Evolutionary conservation across 768 basidiomycete species (phyloP).

Genomic region (Rhodotorula sphaerocarpa): DNA sequence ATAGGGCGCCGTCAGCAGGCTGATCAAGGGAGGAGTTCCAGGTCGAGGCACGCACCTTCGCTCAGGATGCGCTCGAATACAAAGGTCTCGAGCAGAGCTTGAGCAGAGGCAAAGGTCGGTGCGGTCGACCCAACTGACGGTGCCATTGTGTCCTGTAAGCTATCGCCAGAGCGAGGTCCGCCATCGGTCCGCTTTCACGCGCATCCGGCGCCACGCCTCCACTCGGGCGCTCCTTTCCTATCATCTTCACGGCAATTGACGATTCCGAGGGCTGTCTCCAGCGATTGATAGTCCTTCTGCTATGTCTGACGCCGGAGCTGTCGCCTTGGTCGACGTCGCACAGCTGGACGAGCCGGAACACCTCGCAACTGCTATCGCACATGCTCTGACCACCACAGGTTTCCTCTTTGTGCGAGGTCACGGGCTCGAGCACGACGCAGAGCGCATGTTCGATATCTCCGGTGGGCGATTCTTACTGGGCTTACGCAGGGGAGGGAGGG

Average conservation of each 20-base stretch:
- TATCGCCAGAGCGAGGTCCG: no score
- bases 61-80: slow-evolving; percentile 47
- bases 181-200: no score
- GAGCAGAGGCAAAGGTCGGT: slow-evolving; percentile 11
- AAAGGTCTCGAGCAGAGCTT: slow-evolving; percentile 44
- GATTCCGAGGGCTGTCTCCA: no score
- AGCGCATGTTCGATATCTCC: slow-evolving; percentile 24
- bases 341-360: neutral
- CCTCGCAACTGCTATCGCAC: slow-evolving; percentile 14
- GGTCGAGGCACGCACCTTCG: no score
- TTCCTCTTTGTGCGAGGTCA: slow-evolving; percentile 24
- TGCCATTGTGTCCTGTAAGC: slow-evolving; percentile 7
- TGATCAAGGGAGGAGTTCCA: slow-evolving; percentile 2
- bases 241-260: no score
- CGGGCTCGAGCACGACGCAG: slow-evolving; percentile 23
- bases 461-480: no score
- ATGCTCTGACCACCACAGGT: slow-evolving; percentile 2
- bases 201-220: no score
- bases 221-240: no score
- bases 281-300: no score
- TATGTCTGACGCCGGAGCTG: neutral
- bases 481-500: no score
- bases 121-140: neutral
- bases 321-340: slow-evolving; percentile 21
- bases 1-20: no score